phyloP scores from a whole-genome alignment of 148 eudicot species.

The Fagopyrum tataricum region DNA sequence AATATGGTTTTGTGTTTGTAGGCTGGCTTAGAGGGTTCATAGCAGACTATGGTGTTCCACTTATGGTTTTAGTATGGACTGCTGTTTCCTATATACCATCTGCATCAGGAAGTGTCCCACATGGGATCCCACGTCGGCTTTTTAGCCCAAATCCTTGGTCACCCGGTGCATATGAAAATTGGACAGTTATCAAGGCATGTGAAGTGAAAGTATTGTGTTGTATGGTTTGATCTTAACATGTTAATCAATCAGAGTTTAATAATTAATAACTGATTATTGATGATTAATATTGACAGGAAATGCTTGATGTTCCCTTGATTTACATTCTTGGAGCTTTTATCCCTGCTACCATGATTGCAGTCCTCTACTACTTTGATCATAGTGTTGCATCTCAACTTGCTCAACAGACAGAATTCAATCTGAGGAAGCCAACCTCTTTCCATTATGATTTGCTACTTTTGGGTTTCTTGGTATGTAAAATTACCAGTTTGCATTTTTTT shows the following conservation, averaged over 20 bases:
- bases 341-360: slow-evolving; percentile 95
- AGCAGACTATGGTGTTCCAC: slow-evolving; percentile 95
- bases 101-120: slow-evolving; percentile 57
- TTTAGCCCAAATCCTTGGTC: slow-evolving; percentile 97
- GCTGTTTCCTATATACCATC: slow-evolving; percentile 73
- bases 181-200: slow-evolving; percentile 75
- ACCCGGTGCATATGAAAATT: slow-evolving; percentile 84
- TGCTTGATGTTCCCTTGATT: slow-evolving; percentile 67
- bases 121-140: slow-evolving; percentile 78
- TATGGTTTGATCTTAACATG: neutral
- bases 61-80: slow-evolving; percentile 87
- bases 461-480: slow-evolving; percentile 63
- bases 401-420: slow-evolving; percentile 87
- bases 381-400: slow-evolving; percentile 96
- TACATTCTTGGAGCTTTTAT: slow-evolving; percentile 83
- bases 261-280: neutral
- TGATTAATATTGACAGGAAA: slow-evolving; percentile 48
- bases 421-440: slow-evolving; percentile 75
- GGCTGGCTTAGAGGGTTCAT: slow-evolving; percentile 79
- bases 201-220: neutral
- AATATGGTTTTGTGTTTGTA: slow-evolving; percentile 15
- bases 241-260: neutral
- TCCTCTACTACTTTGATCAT: slow-evolving; percentile 89
- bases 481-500: too few species aligned
- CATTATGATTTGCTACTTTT: slow-evolving; percentile 86